A percentile compares a stretch with the other conserved stretches of the same genome.
phyloP scores from a whole-genome alignment of 257 asterid genomes.

The Solanum pennellii region DNA sequence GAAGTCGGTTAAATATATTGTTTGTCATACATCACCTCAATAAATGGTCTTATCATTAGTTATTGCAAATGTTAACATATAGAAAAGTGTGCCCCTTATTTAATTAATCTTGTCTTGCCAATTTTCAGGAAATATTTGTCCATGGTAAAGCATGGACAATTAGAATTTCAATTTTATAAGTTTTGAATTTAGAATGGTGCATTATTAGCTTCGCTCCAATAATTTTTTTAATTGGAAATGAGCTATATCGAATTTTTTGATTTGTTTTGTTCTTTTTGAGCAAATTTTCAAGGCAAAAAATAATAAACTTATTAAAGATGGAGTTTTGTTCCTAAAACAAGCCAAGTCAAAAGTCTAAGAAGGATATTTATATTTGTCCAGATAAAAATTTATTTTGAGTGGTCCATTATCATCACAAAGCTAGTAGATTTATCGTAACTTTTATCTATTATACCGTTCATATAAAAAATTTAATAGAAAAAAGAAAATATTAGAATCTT shows the following conservation, averaged over 20 bases:
- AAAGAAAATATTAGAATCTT: not conserved
- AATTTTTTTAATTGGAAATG: no score
- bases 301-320: no score
- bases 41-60: not conserved
- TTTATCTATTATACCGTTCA: not conserved
- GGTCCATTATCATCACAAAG: not conserved
- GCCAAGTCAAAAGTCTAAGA: no score
- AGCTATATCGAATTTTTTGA: no score
- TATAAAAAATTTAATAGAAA: not conserved
- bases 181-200: no score
- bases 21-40: not conserved
- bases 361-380: rapidly evolving
- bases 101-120: not conserved
- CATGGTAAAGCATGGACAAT: not conserved
- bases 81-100: not conserved
- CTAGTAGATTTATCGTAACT: not conserved
- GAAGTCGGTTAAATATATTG: not conserved
- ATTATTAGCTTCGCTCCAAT: no score
- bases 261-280: no score
- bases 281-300: no score
- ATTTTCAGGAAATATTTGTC: not conserved
- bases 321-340: no score
- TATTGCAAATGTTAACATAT: not conserved
- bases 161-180: not conserved
- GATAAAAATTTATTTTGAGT: rapidly evolving